A percentile compares a stretch with the other conserved stretches of the same genome.
phyloP scores from a whole-genome alignment of 108 stramenopile genomes.

The Bacterosira constricta region DNA sequence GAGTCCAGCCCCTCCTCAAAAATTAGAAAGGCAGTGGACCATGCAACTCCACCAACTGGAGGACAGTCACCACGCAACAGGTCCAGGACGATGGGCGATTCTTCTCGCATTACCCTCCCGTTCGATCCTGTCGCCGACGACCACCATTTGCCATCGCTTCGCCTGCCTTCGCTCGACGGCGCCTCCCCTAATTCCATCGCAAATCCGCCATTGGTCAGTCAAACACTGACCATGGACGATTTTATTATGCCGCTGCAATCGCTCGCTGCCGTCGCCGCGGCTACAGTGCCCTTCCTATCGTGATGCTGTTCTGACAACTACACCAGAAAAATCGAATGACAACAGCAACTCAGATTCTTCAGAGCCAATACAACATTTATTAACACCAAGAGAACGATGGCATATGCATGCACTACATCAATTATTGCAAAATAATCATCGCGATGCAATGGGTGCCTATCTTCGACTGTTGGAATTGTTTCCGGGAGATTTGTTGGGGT shows the following conservation, averaged over 20 bases:
- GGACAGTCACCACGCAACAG: not conserved
- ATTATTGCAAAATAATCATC: slow-evolving; percentile 67
- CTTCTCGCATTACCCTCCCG: too few species aligned
- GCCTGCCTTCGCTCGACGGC: too few species aligned
- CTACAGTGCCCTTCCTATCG: too few species aligned
- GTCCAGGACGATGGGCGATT: too few species aligned
- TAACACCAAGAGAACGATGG: slow-evolving; percentile 62
- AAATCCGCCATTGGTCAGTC: too few species aligned
- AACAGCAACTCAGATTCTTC: not conserved
- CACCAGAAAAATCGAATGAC: not conserved
- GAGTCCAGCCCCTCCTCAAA: too few species aligned
- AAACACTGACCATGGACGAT: too few species aligned
- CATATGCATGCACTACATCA: slow-evolving; percentile 70
- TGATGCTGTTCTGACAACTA: slow-evolving; percentile 16
- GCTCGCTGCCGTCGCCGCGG: too few species aligned
- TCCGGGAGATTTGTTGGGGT: slow-evolving; percentile 80
- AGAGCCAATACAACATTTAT: not conserved
- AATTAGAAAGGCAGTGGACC: too few species aligned
- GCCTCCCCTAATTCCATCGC: too few species aligned
- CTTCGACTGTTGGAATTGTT: slow-evolving; percentile 61
- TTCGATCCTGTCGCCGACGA: too few species aligned
- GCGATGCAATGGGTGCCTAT: slow-evolving; percentile 59
- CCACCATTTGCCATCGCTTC: not conserved
- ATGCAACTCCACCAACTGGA: not conserved
- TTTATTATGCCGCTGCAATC: too few species aligned